A percentile compares a stretch with the other conserved stretches of the same genome.
phyloP scores from a whole-genome alignment of 2,329 filamentous ascomycete species.

The Rugonectria rugulosa region DNA sequence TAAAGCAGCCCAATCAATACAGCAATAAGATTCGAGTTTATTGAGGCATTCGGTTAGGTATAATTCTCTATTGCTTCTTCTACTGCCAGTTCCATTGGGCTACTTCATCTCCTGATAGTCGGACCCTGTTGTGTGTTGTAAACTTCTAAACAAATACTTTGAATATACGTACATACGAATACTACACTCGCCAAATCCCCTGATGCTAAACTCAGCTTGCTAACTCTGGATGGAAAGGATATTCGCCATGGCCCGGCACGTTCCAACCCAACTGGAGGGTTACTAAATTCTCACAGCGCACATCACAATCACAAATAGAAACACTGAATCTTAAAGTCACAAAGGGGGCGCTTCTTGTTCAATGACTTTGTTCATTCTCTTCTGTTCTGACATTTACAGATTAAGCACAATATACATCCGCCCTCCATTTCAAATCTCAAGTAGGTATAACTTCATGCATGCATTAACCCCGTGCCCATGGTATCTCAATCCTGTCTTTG shows the following conservation, averaged over 20 bases:
- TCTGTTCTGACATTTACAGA: conserved; percentile 19
- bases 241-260: background rate
- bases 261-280: background rate
- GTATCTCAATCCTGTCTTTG: background rate
- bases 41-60: no score
- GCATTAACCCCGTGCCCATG: conserved; percentile 8
- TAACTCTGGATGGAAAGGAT: no score
- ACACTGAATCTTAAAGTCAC: background rate
- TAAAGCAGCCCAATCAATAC: no score
- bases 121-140: no score
- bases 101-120: no score
- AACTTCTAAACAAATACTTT: no score
- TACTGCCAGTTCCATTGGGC: no score
- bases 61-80: no score
- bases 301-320: background rate
- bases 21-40: no score
- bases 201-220: no score
- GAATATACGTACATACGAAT: no score
- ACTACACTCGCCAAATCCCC: no score
- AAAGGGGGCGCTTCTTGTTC: background rate
- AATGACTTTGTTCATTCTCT: conserved; percentile 19
- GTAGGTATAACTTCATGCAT: conserved; percentile 15
- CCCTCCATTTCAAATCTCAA: conserved; percentile 5
- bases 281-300: background rate
- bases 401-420: conserved; percentile 15